Percentiles rank a stretch among this genome's conserved stretches.
phyloP scores from a whole-genome alignment of 2,329 filamentous ascomycete genomes.

The Madurella mycetomatis region DNA sequence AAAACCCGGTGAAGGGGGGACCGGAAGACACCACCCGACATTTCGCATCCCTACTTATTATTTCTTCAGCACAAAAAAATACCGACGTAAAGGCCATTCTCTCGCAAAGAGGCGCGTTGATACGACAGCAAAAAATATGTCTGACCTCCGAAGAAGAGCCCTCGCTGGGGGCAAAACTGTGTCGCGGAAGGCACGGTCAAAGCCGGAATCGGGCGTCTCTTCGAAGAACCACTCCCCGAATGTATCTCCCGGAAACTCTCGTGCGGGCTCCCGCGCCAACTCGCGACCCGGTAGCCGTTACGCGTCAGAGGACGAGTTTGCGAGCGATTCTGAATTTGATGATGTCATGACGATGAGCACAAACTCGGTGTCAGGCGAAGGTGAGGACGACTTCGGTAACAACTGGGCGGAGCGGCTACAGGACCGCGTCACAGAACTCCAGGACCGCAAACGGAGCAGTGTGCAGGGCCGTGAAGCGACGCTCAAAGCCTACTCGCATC shows the following conservation, averaged over 20 bases:
- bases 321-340: slow-evolving; percentile 48
- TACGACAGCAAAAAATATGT: slow-evolving; percentile 42
- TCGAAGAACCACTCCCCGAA: slow-evolving; percentile 55
- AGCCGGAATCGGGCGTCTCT: slow-evolving; percentile 52
- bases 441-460: slow-evolving; percentile 72
- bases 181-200: slow-evolving; percentile 62
- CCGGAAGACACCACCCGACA: no score
- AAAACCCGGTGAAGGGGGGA: background rate
- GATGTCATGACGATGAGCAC: slow-evolving; percentile 44
- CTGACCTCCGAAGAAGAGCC: slow-evolving; percentile 62
- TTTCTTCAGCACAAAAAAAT: background rate
- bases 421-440: slow-evolving; percentile 65
- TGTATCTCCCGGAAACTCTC: slow-evolving; percentile 55
- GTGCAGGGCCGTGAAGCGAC: slow-evolving; percentile 64
- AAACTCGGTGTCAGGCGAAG: slow-evolving; percentile 60
- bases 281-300: slow-evolving; percentile 60
- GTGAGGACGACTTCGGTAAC: slow-evolving; percentile 50
- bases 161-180: slow-evolving; percentile 69
- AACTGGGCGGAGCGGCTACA: slow-evolving; percentile 60
- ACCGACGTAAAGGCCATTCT: background rate
- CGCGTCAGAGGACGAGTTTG: slow-evolving; percentile 59
- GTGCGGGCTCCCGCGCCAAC: slow-evolving; percentile 51
- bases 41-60: no score
- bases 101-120: background rate
- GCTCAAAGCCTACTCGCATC: slow-evolving; percentile 57